Percentiles rank a stretch among this genome's conserved stretches.
These are phyloP conservation scores for Hypoxylon crocopeplum DNA, from an alignment of 495 filamentous ascomycete genomes.

Conservation along the genomic window DNA sequence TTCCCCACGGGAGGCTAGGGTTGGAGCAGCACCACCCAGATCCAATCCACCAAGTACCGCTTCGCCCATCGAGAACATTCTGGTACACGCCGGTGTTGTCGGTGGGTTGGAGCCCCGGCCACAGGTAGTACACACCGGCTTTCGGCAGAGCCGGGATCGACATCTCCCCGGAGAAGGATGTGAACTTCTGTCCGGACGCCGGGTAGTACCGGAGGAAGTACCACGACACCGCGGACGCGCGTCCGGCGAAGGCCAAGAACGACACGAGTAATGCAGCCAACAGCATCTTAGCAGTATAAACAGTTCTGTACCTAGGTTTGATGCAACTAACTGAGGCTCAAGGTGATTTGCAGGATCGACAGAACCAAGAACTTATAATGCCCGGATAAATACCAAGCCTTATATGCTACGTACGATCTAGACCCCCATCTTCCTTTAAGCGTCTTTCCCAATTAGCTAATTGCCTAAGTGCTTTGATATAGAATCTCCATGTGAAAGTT, in stretches of 20 bases:
- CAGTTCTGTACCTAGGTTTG: background rate
- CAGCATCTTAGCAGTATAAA: constrained; percentile 22
- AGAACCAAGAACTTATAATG: background rate
- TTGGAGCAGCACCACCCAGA: constrained; percentile 53
- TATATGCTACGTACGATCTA: constrained; percentile 19
- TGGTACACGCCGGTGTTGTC: constrained; percentile 52
- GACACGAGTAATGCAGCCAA: constrained; percentile 13
- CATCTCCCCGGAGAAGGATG: constrained; percentile 48
- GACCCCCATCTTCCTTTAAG: constrained; percentile 1
- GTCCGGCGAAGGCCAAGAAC: constrained; percentile 32
- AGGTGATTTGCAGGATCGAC: background rate
- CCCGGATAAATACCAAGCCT: constrained; percentile 14
- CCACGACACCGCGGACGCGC: constrained; percentile 40
- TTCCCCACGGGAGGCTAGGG: constrained; percentile 49
- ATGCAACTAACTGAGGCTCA: background rate
- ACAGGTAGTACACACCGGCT: constrained; percentile 50
- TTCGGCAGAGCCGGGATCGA: constrained; percentile 45
- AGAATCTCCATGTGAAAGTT: background rate
- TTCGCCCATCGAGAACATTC: constrained; percentile 50
- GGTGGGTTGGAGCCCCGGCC: constrained; percentile 52
- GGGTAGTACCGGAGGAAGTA: constrained; percentile 48
- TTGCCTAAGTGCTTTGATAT: background rate
- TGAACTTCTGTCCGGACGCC: constrained; percentile 44
- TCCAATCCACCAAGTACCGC: constrained; percentile 53
- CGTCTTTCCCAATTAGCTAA: constrained; percentile 1